A percentile compares a stretch with the other conserved stretches of the same genome.
These are phyloP conservation scores for Tuber brumale DNA, from an alignment of 495 filamentous ascomycete genomes.

Conservation along the genomic window DNA sequence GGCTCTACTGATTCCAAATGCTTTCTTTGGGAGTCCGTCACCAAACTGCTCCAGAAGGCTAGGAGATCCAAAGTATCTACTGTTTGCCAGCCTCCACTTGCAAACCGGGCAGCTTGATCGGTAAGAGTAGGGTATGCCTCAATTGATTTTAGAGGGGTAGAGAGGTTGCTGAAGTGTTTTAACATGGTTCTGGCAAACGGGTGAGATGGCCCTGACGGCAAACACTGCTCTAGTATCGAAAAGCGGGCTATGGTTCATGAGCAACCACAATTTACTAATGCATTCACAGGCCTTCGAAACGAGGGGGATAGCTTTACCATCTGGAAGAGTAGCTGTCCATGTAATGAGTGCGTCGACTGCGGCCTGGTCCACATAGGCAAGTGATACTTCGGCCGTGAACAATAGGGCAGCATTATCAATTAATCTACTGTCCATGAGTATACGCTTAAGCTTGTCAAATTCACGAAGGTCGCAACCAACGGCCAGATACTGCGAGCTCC, in stretches of 20 bases:
- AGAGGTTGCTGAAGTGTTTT: slow-evolving; percentile 70
- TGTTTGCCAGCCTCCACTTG: slow-evolving; percentile 56
- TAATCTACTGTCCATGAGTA: slow-evolving; percentile 53
- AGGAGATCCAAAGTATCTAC: slow-evolving; percentile 62
- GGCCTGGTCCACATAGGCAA: slow-evolving; percentile 81
- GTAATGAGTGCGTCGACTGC: slow-evolving; percentile 64
- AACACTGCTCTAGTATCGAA: slow-evolving; percentile 81
- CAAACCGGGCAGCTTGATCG: slow-evolving; percentile 63
- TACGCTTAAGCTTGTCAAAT: slow-evolving; percentile 51
- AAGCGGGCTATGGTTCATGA: slow-evolving; percentile 50
- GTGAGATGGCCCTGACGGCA: slow-evolving; percentile 67
- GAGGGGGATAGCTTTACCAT: slow-evolving; percentile 48
- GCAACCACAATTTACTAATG: slow-evolving; percentile 14
- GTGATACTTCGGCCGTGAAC: slow-evolving; percentile 80
- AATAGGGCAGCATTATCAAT: slow-evolving; percentile 57
- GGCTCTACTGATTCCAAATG: slow-evolving; percentile 60
- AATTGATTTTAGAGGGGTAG: slow-evolving; percentile 67
- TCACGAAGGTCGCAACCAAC: slow-evolving; percentile 77
- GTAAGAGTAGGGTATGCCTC: slow-evolving; percentile 59
- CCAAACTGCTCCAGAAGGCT: slow-evolving; percentile 67
- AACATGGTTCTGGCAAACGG: slow-evolving; percentile 88
- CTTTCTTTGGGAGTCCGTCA: slow-evolving; percentile 51
- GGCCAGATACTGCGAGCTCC: slow-evolving; percentile 65
- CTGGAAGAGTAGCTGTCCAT: slow-evolving; percentile 59
- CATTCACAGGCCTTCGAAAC: background rate